Base-by-base conservation (phyloP, 1,284 basidiomycete species). In the Sporisorium sorghi region DNA sequence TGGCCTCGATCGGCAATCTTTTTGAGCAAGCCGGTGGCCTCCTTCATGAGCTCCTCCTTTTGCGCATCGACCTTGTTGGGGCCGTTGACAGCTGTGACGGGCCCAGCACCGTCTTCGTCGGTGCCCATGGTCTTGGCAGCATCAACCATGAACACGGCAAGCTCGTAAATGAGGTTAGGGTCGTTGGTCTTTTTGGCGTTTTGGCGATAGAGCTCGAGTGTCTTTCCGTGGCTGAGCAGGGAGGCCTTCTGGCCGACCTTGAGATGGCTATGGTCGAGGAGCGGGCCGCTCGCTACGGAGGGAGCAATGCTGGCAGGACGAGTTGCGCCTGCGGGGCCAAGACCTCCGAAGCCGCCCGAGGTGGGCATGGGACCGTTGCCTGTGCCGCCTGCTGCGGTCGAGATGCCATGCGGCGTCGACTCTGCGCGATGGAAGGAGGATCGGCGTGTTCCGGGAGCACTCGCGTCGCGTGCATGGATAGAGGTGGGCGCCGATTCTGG, bases 101-200 rank as follows among this genome's bases (percentile, higher is more conserved):
- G 54, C 39, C 59, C 58, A 37, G 51, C 35, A 39, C 55, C 58
- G 17, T 65, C 68, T 33, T 68, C 73, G 23, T 73, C 62, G 39
- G 67, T 42, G 26, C 72, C 77, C 72, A 84, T 80, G 23, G 83
- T 81, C 66, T 81, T 85, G 49, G 79, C 77, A 35, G 95, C 93
- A 83, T 98, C 97, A 80, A 99, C 91, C 92, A 97, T 95, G 87
- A 99, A 98, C 15, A 96, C 93, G 54, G 95, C 93, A 79, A 99
- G 96, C 85, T 99, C 96, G 87, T 96, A 99, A 84, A 96, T 96
- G 64, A 97, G 88, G 84, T 97, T 93, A 0, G 96, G 95, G 85
- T 99, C 94, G 87, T 97, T 94, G 0, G 94, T 97, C 87, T 98
- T 99, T 87, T 97, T 97, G 26, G 96, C 96, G 85, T 99, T 99